Base-by-base conservation (phyloP, 129 eudicot genomes). In the Daucus carota region DNA sequence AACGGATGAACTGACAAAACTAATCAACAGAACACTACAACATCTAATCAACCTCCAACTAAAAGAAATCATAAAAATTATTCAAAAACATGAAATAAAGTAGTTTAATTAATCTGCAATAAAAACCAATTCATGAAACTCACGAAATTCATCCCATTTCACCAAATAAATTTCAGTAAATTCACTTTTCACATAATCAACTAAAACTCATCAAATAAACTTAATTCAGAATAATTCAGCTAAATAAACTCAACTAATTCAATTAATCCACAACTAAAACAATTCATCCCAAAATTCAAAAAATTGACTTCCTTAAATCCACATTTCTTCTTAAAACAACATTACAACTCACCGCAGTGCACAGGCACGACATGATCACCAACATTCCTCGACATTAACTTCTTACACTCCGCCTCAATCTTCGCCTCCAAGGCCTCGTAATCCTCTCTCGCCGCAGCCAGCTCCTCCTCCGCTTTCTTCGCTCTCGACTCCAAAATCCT, bases 391-490 rank as follows among this genome's bases (percentile, higher is more conserved):
- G 94, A 80, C 74, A 82, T 84, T 12, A 95, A 72, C 12, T 74
- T 62, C 38, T 85, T 90, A 59, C 80, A 86, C 18, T 85, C 92
- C 18, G 89, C 90, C 72, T 95, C 92, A 34, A 95, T 78, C 46
- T 86, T 84, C 26, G 89, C 88, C 81, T 91, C 96, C 85, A 91
- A 76, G 7, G 92, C 93, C 85, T 87, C 92, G 83, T 81, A 89
- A 71, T 86, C 88, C 74, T 88, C 94, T 70, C 70, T 79, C 73
- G 73, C 81, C 29, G 77, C 77, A 22, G 11, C 73, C 81, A 86
- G 68, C 16, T 83, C 92, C 82, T 86, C 92, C 66, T 84, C 85
- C 74, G 10, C 72, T 47, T 73, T 81, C 57, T 81, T 80, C 73
- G 77, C 83, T 78, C 77, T 87, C 74, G 77, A 81, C 78, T 86